These are phyloP conservation scores for Ascochyta pisi DNA, from an alignment of 2,329 filamentous ascomycete genomes.

Conservation along the genomic window DNA sequence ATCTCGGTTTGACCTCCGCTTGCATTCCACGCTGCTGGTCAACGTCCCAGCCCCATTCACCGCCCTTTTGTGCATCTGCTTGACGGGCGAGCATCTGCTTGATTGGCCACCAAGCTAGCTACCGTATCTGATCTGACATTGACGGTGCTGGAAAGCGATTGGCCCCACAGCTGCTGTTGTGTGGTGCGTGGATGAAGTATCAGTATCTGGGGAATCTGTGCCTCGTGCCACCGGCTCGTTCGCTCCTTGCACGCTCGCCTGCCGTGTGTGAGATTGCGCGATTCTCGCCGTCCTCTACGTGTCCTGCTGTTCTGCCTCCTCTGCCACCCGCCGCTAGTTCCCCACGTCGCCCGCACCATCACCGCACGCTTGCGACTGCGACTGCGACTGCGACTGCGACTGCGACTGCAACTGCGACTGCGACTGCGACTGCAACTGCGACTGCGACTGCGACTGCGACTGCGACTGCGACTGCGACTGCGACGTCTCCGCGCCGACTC, in stretches of 20 bases:
- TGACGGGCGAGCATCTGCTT: constrained; percentile 11
- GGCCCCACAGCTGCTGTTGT: not conserved
- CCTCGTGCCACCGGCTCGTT: constrained; percentile 25
- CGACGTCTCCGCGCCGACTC: constrained; percentile 11
- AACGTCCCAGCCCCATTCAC: constrained; percentile 14
- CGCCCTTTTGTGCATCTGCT: constrained; percentile 20
- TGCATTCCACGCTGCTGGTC: constrained; percentile 16
- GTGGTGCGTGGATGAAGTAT: constrained; percentile 22
- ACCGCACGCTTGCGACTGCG: constrained; percentile 16
- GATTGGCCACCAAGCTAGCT: constrained; percentile 7
- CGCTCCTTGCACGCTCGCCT: constrained; percentile 14
- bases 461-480: no score
- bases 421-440: no score
- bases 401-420: no score
- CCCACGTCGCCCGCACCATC: constrained; percentile 30
- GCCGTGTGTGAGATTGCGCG: constrained; percentile 20
- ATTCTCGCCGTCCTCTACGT: constrained; percentile 25
- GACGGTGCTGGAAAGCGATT: constrained; percentile 3
- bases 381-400: no score
- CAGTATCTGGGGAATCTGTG: constrained; percentile 29
- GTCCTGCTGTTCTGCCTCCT: constrained; percentile 5
- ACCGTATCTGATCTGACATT: constrained; percentile 7
- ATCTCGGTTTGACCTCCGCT: constrained; percentile 1
- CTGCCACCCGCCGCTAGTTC: constrained; percentile 26
- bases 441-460: no score